phyloP scores from a whole-genome alignment of 164 flowering plant genomes.

The Chimonanthus salicifolius region DNA sequence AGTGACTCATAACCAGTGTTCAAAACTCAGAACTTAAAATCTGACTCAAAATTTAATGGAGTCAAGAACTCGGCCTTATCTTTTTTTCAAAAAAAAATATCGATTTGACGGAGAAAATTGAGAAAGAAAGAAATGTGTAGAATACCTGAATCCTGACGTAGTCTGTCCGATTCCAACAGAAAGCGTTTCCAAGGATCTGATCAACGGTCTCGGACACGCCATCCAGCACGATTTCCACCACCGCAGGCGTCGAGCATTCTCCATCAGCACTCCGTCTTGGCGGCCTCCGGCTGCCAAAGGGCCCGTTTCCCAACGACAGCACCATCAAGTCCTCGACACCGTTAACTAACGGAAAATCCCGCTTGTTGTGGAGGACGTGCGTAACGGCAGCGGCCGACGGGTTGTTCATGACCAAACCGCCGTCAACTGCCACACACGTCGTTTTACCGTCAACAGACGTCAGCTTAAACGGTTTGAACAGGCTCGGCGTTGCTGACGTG shows the following conservation, averaged over 20 bases:
- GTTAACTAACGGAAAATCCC: constrained; percentile 72
- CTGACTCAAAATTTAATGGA: not conserved
- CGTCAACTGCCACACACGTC: constrained; percentile 68
- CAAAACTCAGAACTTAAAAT: not conserved
- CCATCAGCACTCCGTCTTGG: not conserved
- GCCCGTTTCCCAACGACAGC: constrained; percentile 78
- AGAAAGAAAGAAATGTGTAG: not conserved
- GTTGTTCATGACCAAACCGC: constrained; percentile 95
- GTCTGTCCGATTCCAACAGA: constrained; percentile 73
- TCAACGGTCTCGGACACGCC: constrained; percentile 92
- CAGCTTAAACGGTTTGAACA: constrained; percentile 58
- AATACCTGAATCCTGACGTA: constrained; percentile 88
- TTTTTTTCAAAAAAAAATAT: not conserved
- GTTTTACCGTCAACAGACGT: constrained; percentile 76
- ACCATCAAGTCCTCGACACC: constrained; percentile 83
- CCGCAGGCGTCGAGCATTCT: constrained; percentile 33
- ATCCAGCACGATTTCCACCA: constrained; percentile 71
- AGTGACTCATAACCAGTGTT: not conserved
- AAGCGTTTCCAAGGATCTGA: constrained; percentile 89
- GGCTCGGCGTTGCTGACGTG: constrained; percentile 35
- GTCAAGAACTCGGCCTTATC: not conserved
- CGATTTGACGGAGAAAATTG: not conserved
- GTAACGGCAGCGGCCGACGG: constrained; percentile 92
- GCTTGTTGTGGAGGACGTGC: constrained; percentile 81
- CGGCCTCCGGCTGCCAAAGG: constrained; percentile 3